A percentile compares a stretch with the other conserved stretches of the same genome.
phyloP scores from a whole-genome alignment of 2,329 filamentous ascomycete species.

The Teratosphaeria epicoccoides region DNA sequence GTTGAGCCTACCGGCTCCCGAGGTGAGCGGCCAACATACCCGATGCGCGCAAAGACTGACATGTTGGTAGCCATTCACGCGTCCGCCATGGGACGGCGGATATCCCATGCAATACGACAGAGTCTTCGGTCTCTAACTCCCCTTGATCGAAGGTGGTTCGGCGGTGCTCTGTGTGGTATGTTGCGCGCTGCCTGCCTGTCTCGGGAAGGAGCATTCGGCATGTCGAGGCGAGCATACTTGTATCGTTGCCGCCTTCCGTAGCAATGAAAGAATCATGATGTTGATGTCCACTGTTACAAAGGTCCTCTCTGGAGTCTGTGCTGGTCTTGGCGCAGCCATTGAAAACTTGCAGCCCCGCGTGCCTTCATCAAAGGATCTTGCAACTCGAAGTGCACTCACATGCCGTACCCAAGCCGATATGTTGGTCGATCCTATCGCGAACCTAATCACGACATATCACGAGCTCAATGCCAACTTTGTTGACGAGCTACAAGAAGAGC shows the following conservation, averaged over 20 bases:
- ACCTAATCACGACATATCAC: constrained; percentile 57
- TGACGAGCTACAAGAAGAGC: constrained; percentile 52
- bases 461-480: constrained; percentile 56
- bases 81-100: neutral
- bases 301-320: no score
- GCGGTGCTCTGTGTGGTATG: neutral
- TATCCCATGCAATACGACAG: neutral
- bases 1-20: neutral
- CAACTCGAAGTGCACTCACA: neutral
- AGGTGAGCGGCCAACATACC: neutral
- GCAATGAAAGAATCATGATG: neutral
- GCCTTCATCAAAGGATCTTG: neutral
- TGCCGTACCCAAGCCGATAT: neutral
- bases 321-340: neutral
- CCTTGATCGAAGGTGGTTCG: neutral
- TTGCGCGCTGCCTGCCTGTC: no score
- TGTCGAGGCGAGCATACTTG: neutral
- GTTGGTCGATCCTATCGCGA: neutral
- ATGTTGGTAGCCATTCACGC: neutral
- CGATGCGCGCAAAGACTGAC: neutral
- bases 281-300: neutral
- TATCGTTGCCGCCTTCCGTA: neutral
- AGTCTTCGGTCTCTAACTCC: neutral
- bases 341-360: neutral
- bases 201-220: neutral